Conservation (phyloP, 148 eudicot species). For the Nepenthes gracilis region DNA sequence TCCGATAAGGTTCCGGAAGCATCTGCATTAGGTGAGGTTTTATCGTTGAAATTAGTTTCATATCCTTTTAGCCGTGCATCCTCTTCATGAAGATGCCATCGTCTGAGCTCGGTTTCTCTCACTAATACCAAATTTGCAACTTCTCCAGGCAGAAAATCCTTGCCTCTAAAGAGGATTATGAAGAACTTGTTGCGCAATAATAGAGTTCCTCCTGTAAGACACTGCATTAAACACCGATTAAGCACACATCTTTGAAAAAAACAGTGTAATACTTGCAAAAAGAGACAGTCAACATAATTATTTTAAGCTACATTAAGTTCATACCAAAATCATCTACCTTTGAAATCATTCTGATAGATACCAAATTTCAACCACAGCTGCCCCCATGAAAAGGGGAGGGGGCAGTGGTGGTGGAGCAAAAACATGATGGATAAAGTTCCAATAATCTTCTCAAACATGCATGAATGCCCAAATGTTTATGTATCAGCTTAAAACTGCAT, state of each 20-base stretch:
- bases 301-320: too few relatives aligned
- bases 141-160: slow-evolving; percentile 62
- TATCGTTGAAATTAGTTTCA: slow-evolving; percentile 17
- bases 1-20: slow-evolving; percentile 62
- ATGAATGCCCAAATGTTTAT: too few relatives aligned
- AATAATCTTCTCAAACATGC: too few relatives aligned
- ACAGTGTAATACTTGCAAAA: background rate
- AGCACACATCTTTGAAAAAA: background rate
- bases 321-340: too few relatives aligned
- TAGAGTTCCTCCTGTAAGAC: slow-evolving; percentile 88
- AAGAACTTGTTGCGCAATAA: slow-evolving; percentile 88
- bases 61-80: slow-evolving; percentile 49
- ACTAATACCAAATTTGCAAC: slow-evolving; percentile 51
- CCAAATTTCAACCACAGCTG: too few relatives aligned
- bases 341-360: too few relatives aligned
- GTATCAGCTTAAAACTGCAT: too few relatives aligned
- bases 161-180: slow-evolving; percentile 85
- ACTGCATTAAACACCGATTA: slow-evolving; percentile 30
- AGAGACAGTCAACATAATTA: background rate
- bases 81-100: slow-evolving; percentile 74
- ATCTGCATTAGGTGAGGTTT: slow-evolving; percentile 18
- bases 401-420: too few relatives aligned
- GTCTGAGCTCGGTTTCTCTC: slow-evolving; percentile 56
- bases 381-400: too few relatives aligned
- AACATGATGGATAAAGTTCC: too few relatives aligned